Evolutionary conservation across 169 alveolate species (phyloP).

Genomic region (Babesia microti): DNA sequence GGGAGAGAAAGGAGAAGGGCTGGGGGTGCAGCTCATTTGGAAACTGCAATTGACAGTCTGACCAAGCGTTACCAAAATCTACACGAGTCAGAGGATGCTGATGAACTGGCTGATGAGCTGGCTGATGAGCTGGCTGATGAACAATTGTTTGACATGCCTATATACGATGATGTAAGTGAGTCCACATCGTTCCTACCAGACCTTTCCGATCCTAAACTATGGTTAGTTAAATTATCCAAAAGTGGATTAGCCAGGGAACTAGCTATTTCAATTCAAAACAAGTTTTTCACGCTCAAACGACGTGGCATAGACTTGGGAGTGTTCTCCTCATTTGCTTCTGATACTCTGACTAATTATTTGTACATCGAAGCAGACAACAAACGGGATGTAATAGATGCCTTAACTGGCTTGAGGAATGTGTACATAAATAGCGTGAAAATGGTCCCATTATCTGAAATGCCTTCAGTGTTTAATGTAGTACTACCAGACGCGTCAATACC

Average conservation of each 20-base stretch:
- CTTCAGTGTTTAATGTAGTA: constrained; percentile 66
- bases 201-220: constrained; percentile 65
- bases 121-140: constrained; percentile 44
- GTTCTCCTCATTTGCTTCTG: constrained; percentile 68
- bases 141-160: constrained; percentile 19
- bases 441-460: constrained; percentile 68
- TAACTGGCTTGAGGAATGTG: constrained; percentile 60
- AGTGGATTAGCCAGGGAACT: constrained; percentile 51
- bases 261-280: constrained; percentile 62
- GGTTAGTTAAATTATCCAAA: constrained; percentile 62
- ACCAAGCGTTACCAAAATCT: constrained; percentile 64
- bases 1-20: constrained; percentile 41
- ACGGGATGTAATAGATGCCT: constrained; percentile 53
- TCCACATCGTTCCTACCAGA: constrained; percentile 48
- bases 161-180: constrained; percentile 31
- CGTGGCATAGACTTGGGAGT: constrained; percentile 55
- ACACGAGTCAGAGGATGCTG: constrained; percentile 53
- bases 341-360: constrained; percentile 56
- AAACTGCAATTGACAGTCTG: constrained; percentile 66
- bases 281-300: constrained; percentile 51
- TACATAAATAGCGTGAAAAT: constrained; percentile 55
- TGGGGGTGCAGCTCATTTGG: constrained; percentile 73
- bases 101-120: constrained; percentile 41
- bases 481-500: constrained; percentile 54
- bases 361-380: constrained; percentile 73